These are phyloP conservation scores for Fusarium pseudocircinatum DNA, from an alignment of 2,329 filamentous ascomycete species.

Conservation along the genomic window DNA sequence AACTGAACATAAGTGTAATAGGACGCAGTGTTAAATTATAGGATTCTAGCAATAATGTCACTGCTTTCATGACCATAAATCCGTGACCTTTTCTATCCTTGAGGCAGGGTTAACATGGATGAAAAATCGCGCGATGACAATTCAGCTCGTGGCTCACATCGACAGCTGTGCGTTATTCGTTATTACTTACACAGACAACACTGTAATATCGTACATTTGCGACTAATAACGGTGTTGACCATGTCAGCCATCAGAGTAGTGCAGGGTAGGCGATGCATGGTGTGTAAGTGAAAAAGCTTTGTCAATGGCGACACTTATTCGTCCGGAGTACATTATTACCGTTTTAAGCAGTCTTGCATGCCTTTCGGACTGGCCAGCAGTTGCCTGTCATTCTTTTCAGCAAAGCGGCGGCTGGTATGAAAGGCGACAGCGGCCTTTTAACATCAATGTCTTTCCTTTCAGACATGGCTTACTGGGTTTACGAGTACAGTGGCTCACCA, in stretches of 20 bases:
- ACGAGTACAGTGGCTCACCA: not conserved
- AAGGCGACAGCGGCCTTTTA: not conserved
- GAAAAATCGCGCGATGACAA: not conserved
- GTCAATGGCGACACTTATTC: not conserved
- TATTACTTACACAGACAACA: not conserved
- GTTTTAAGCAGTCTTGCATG: too few relatives aligned
- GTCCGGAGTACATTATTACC: not conserved
- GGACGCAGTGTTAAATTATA: not conserved
- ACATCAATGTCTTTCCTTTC: not conserved
- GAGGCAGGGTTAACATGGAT: not conserved
- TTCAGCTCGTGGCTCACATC: not conserved
- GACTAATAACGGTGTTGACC: too few relatives aligned
- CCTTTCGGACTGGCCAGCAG: not conserved
- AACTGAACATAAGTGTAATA: not conserved
- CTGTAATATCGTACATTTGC: not conserved
- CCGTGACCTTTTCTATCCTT: not conserved
- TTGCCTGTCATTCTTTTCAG: not conserved
- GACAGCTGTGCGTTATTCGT: not conserved
- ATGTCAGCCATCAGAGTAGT: not conserved
- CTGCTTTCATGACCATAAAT: not conserved
- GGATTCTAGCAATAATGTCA: not conserved
- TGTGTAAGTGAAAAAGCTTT: not conserved
- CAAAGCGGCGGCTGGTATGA: not conserved
- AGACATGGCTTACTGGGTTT: not conserved
- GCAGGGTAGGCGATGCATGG: not conserved